These are phyloP conservation scores for Pseudogymnoascus sp. DNA, from an alignment of 2,329 filamentous ascomycete genomes.

Conservation along the genomic window DNA sequence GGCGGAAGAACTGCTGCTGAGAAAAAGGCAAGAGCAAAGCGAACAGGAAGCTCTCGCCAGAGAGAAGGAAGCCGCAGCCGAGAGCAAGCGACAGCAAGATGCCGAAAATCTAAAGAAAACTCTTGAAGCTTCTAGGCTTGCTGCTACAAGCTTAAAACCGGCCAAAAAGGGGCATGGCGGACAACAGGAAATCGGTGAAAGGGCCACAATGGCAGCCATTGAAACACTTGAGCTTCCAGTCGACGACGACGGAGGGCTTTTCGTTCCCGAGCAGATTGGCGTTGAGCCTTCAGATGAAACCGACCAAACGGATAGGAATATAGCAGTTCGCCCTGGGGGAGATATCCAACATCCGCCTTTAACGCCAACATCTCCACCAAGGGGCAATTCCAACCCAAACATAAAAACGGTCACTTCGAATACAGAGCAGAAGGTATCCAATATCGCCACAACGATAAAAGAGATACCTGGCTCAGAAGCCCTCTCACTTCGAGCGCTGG, in stretches of 20 bases:
- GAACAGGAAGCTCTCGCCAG: neutral
- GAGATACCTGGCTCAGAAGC: neutral
- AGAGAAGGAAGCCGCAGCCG: neutral
- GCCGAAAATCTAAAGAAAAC: neutral
- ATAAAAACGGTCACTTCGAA: neutral
- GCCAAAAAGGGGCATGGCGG: neutral
- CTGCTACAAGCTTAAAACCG: neutral
- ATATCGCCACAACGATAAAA: neutral
- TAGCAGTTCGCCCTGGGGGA: no score
- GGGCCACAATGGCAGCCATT: neutral
- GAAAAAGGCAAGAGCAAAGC: neutral
- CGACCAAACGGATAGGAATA: no score
- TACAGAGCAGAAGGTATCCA: neutral
- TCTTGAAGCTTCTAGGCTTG: neutral
- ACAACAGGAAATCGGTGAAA: neutral
- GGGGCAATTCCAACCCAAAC: neutral
- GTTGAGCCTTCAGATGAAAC: neutral
- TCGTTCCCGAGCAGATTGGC: neutral
- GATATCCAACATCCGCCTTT: neutral
- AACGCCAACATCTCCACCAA: neutral
- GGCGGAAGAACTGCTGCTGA: neutral
- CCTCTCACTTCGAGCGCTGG: neutral
- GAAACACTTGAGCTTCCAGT: neutral
- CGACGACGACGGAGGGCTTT: neutral
- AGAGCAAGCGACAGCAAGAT: neutral